A percentile compares a stretch with the other conserved stretches of the same genome.
These are phyloP conservation scores for Asterella californica DNA, from an alignment of 225 moss, liverwort and hornwort species.

Conservation along the genomic window DNA sequence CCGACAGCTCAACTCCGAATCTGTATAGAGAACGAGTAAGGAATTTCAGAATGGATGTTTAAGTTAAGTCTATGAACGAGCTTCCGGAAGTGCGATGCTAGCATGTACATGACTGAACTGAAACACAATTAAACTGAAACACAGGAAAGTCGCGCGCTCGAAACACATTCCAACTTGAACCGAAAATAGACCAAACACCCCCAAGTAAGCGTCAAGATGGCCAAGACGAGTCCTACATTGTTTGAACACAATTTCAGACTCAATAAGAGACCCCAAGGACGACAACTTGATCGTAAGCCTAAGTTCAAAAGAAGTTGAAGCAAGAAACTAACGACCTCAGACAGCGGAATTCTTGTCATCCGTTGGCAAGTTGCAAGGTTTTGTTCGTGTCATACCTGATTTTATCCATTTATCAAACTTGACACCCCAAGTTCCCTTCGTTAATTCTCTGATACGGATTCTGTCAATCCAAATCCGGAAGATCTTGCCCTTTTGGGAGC, in stretches of 20 bases:
- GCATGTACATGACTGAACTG: background rate
- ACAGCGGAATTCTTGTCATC: background rate
- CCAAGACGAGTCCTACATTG: no score
- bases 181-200: no score
- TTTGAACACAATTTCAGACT: no score
- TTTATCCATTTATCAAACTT: constrained; percentile 80
- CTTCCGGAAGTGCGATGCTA: no score
- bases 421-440: constrained; percentile 59
- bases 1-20: constrained; percentile 32
- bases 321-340: background rate
- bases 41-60: background rate
- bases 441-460: constrained; percentile 49
- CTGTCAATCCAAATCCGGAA: constrained; percentile 78
- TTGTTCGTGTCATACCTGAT: constrained; percentile 38
- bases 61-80: background rate
- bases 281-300: background rate
- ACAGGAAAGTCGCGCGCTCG: background rate
- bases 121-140: background rate
- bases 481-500: constrained; percentile 44
- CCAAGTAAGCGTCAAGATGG: no score
- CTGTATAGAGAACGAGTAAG: constrained; percentile 14
- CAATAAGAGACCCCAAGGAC: background rate
- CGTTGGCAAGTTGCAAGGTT: background rate
- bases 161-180: background rate
- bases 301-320: background rate